Evolutionary conservation across 73 alveolate species (phyloP).

Genomic region (Tetrahymena borealis): DNA sequence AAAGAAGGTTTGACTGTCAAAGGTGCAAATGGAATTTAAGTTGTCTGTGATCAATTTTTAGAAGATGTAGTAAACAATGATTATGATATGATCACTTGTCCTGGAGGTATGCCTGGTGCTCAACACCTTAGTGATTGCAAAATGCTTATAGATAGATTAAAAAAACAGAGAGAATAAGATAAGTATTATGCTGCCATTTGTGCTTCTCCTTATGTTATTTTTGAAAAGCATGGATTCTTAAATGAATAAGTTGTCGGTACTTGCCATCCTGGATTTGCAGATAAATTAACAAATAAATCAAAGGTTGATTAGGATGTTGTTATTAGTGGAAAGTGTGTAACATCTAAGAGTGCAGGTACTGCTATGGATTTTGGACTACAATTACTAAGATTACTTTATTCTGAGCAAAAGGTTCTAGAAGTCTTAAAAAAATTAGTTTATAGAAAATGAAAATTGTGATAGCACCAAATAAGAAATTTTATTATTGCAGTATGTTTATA

Average conservation of each 20-base stretch:
- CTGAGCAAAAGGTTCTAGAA: background rate
- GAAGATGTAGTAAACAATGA: background rate
- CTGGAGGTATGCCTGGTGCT: background rate
- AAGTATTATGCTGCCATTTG: background rate
- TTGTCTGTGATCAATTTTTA: background rate
- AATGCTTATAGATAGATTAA: background rate
- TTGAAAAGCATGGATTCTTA: background rate
- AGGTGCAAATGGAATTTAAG: background rate
- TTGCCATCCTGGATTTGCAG: background rate
- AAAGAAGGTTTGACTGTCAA: background rate
- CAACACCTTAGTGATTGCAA: background rate
- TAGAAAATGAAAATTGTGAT: background rate
- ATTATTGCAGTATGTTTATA: too few species aligned
- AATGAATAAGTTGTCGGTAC: background rate
- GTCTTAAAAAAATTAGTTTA: background rate
- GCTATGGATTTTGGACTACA: background rate
- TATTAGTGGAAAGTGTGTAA: background rate
- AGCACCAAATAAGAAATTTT: too few species aligned
- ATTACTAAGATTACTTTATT: background rate
- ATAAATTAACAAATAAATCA: background rate
- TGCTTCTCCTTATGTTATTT: background rate
- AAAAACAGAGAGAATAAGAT: background rate
- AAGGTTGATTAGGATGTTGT: background rate
- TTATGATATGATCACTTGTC: background rate
- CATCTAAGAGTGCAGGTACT: background rate